These are phyloP conservation scores for Pyricularia sp. DNA, from an alignment of 2,329 filamentous ascomycete genomes.

Conservation along the genomic window DNA sequence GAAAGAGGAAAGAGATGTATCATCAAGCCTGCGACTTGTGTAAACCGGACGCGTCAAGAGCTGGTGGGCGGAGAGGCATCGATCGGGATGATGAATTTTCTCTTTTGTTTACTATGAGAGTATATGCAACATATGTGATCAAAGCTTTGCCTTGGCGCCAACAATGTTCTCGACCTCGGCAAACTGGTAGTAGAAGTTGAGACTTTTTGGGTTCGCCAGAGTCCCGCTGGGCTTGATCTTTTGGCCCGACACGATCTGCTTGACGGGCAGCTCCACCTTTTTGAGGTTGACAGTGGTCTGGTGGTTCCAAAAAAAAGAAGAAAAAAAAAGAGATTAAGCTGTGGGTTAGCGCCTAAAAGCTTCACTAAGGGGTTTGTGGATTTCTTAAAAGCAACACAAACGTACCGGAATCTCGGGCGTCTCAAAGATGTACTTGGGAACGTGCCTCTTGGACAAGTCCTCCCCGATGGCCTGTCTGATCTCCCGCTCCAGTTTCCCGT, in stretches of 20 bases:
- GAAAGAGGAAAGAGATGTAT: not conserved
- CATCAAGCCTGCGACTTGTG: not conserved
- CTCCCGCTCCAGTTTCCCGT: slow-evolving; percentile 36
- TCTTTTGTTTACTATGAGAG: too few species aligned
- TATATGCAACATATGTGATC: not conserved
- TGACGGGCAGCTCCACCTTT: slow-evolving; percentile 74
- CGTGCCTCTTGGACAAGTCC: slow-evolving; percentile 59
- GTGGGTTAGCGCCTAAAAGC: slow-evolving; percentile 5
- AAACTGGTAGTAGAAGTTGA: slow-evolving; percentile 72
- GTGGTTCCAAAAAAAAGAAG: too few species aligned
- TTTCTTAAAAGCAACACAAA: slow-evolving; percentile 9
- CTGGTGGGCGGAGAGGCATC: not conserved
- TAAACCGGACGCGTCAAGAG: not conserved
- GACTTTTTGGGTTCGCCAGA: slow-evolving; percentile 59
- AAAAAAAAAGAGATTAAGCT: too few species aligned
- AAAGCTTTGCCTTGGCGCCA: slow-evolving; percentile 34
- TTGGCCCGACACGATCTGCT: slow-evolving; percentile 69
- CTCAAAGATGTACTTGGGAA: slow-evolving; percentile 67
- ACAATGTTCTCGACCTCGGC: slow-evolving; percentile 53
- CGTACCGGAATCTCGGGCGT: slow-evolving; percentile 68
- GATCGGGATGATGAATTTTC: not conserved
- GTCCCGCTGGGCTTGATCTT: slow-evolving; percentile 65
- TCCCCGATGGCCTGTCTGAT: slow-evolving; percentile 52
- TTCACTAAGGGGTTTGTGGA: not conserved
- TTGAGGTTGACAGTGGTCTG: slow-evolving; percentile 73